Conservation (phyloP, 2,329 filamentous ascomycete species). For the Aspergillus felis region DNA sequence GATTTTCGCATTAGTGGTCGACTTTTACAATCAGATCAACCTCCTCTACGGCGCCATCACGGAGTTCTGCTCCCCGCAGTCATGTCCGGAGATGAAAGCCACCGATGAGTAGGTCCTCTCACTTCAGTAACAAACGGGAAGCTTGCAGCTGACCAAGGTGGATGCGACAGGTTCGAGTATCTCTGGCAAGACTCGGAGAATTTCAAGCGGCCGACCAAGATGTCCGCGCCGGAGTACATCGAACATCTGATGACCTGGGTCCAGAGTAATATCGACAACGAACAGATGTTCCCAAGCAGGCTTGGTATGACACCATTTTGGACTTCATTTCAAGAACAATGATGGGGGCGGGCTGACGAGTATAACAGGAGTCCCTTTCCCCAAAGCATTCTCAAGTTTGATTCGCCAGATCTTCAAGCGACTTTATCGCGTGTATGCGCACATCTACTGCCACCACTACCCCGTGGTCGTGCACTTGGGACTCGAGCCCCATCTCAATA, state of each 20-base stretch:
- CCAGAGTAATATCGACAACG: constrained; percentile 91
- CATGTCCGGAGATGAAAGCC: constrained; percentile 99
- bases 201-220: constrained; percentile 95
- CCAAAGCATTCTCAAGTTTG: constrained; percentile 82
- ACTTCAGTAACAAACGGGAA: neutral
- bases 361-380: constrained; percentile 76
- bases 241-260: constrained; percentile 98
- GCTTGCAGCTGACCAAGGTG: constrained; percentile 9
- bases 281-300: constrained; percentile 88
- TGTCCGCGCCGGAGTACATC: constrained; percentile 95
- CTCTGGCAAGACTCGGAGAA: constrained; percentile 96
- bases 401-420: constrained; percentile 98
- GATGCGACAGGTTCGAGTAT: constrained; percentile 75
- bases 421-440: constrained; percentile 96
- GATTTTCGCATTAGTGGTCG: constrained; percentile 65
- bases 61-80: constrained; percentile 95
- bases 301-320: constrained; percentile 57
- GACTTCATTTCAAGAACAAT: neutral
- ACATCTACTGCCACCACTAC: constrained; percentile 99
- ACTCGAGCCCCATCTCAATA: constrained; percentile 95
- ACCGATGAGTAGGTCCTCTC: constrained; percentile 75
- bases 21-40: constrained; percentile 99
- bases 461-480: constrained; percentile 92
- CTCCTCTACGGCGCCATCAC: constrained; percentile 97
- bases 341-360: neutral